These are phyloP conservation scores for Cercospora sp. DNA, from an alignment of 2,329 filamentous ascomycete species.

Conservation along the genomic window DNA sequence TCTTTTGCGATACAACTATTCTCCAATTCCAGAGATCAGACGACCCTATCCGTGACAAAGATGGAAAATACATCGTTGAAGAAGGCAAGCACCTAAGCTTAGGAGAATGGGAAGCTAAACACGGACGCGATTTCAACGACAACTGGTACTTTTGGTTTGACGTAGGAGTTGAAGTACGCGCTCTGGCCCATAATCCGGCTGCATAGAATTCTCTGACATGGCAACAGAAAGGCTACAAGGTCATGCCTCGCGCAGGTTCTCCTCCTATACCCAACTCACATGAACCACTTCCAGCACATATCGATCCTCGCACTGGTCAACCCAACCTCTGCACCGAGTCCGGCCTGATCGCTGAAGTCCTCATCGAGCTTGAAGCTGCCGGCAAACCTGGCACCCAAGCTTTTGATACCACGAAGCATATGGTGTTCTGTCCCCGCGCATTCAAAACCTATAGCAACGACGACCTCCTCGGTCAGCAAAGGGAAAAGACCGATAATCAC, in stretches of 20 bases:
- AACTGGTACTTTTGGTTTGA: background rate
- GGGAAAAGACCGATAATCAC: background rate
- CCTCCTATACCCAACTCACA: background rate
- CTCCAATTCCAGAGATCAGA: no score
- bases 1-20: no score
- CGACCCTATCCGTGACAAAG: no score
- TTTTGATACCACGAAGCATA: background rate
- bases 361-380: background rate
- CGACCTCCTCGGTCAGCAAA: background rate
- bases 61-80: no score
- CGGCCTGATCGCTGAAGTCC: background rate
- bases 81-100: no score
- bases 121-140: background rate
- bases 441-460: background rate
- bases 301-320: background rate
- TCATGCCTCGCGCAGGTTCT: background rate
- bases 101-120: background rate
- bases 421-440: background rate
- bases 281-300: background rate
- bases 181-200: background rate
- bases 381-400: background rate
- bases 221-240: background rate
- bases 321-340: background rate
- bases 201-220: background rate
- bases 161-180: background rate